Evolutionary conservation across 768 basidiomycete species (phyloP), one percentile per base, ranked within the genome.

Genomic region (Tubosaeta sp.): DNA sequence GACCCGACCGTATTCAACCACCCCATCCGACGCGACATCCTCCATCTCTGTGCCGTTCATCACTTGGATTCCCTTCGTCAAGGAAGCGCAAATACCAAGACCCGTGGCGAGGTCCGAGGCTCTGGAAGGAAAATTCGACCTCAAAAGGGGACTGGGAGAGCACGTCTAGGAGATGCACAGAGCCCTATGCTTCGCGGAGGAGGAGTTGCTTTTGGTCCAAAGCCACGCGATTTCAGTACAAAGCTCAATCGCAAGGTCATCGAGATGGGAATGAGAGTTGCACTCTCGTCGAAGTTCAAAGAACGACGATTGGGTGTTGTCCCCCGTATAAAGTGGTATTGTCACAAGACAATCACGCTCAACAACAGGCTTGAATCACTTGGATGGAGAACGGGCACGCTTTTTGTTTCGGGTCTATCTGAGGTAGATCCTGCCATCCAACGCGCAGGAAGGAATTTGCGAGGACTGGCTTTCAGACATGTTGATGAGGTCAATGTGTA

Each of bases 171-270:
- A 43, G 92, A 94, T 60, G 83, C 76, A 2, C 89, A 91, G 61
- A 88, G 83, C 67, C 92, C 91, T 2, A 90, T 92, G 79, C 80
- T 86, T 50, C 78, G 85, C 31, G 95, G 95, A 32, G 97, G 97
- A 71, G 97, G 95, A 59, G 81, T 88, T 37, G 91, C 91, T 6
- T 94, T 93, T 55, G 93, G 93, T 29, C 91, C 92, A 1, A 87
- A 91, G 65, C 91, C 93, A 3, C 82, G 93, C 45, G 90, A 97
- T 67, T 97, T 95, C 69, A 84, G 88, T 61, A 93, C 92, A 17
- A 87, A 90, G 57, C 79, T 99, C 34, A 89, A 91, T n/a, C 81
- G 91, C 57, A 97, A 97, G 71, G 88, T 97, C 59, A 79, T 92
- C 38, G 77, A 90, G 61, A 88, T 97, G 84, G 95, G 95, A 10